Evolutionary conservation across 1,139 yeast species (phyloP), one percentile per base, ranked within the genome.

Genomic region (Wickerhamomyces sp.): DNA sequence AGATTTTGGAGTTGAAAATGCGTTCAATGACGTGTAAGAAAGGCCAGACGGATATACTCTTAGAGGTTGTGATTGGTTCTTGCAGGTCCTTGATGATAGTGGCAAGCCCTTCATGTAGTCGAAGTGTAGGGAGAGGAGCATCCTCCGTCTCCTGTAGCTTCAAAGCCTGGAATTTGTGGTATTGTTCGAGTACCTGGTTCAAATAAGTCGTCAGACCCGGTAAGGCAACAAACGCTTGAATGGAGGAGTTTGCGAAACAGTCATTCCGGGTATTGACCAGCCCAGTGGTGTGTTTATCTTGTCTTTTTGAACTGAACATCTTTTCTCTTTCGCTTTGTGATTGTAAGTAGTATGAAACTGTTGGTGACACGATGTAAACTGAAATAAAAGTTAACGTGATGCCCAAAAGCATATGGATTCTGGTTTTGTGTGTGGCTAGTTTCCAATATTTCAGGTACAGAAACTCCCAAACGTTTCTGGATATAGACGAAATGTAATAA

Each of bases 241-340:
- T 55, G 1, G 89, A 80, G n/a, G 94, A 76, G 53, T 91, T 89
- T 41, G 95, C 96, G 61, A 86, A 89, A 58, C 97, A 89, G 55
- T 88, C 96, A 50, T 86, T 86, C 40, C 91, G 74, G 45, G 80
- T 68, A 57, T 89, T 91, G 46, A 80, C 68, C 31, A 89, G 64
- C 3, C 96, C 96, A 0, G 93, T 86, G 13, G 95, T 83, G 52
- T 77, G 67, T 46, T 73, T 79, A 51, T 79, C 93, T n/a, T 78
- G 79, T 51, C 88, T 64, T 46, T 72, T 76, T 3, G 60, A 50
- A 25, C 42, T 40, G 35, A 51, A 50, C 55, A 51, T 51, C 30
- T 35, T 40, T 5, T 36, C 26, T 29, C 34, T 39, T 15, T 46
- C 39, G n/a, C 46, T 45, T 31, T 45, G 37, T 6, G 46, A 28